Percentiles rank a stretch among this genome's conserved stretches.
Evolutionary conservation across 306 rosid genomes (phyloP).

Genomic region (Myrica gale): DNA sequence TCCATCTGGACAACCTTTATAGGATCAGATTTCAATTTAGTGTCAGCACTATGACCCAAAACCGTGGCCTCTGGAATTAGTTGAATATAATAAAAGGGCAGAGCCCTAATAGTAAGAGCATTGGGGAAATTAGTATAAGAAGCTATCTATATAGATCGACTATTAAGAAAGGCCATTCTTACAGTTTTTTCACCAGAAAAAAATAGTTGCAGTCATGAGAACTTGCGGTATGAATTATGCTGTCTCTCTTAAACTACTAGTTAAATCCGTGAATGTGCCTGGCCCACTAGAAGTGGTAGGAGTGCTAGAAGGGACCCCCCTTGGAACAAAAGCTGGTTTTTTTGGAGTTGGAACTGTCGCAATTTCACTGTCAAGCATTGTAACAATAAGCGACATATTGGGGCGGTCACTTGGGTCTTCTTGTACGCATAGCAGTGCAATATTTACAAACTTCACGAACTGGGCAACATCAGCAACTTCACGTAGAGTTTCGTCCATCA

Average conservation of each 20-base stretch:
- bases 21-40: too few relatives aligned
- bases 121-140: too few relatives aligned
- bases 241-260: conserved; percentile 22
- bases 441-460: conserved; percentile 36
- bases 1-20: too few relatives aligned
- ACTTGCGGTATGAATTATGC: conserved; percentile 18
- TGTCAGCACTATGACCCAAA: too few relatives aligned
- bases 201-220: too few relatives aligned
- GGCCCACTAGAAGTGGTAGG: conserved; percentile 43
- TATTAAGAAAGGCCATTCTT: too few relatives aligned
- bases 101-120: too few relatives aligned
- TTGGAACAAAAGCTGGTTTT: conserved; percentile 39
- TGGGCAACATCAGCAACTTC: conserved; percentile 30
- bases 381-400: conserved; percentile 38
- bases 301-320: conserved; percentile 21
- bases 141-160: too few relatives aligned
- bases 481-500: conserved; percentile 35
- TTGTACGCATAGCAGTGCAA: conserved; percentile 50
- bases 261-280: conserved; percentile 27
- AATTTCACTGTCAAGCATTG: conserved; percentile 43
- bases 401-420: conserved; percentile 52
- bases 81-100: too few relatives aligned
- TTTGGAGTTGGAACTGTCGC: conserved; percentile 34
- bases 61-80: too few relatives aligned
- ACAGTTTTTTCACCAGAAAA: too few relatives aligned